Conservation (phyloP, 2,329 filamentous ascomycete genomes). For the Ceratocystis albifundus region DNA sequence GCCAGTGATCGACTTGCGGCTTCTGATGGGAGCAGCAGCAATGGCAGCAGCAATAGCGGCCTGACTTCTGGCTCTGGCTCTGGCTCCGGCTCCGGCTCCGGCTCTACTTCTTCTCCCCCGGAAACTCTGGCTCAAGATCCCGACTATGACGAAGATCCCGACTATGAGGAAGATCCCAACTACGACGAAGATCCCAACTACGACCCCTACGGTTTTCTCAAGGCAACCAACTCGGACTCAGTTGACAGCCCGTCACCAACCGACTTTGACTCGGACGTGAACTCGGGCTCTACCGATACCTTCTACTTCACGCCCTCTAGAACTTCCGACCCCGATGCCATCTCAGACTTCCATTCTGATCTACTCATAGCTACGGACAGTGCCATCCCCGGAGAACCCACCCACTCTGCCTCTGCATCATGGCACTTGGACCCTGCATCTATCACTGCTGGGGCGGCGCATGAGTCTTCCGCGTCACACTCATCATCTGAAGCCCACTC, state of each 20-base stretch:
- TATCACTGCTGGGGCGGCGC: background rate
- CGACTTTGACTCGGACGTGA: background rate
- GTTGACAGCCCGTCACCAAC: too few species aligned
- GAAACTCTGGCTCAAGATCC: background rate
- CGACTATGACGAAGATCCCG: background rate
- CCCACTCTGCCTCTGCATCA: background rate
- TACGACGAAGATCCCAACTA: background rate
- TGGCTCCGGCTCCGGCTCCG: background rate
- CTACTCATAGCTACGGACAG: background rate
- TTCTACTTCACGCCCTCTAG: background rate
- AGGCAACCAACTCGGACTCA: background rate
- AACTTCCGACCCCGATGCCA: background rate
- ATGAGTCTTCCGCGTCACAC: background rate
- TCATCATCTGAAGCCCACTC: background rate
- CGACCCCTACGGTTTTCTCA: background rate
- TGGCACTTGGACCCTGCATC: background rate
- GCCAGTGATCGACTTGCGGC: background rate
- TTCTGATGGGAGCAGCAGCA: background rate
- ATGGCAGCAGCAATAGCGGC: background rate
- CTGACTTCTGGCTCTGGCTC: background rate
- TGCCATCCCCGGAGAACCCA: background rate
- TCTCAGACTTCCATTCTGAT: background rate
- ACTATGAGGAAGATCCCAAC: slow-evolving; percentile 3
- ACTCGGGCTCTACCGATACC: background rate
- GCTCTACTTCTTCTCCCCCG: background rate